A percentile compares a stretch with the other conserved stretches of the same genome.
phyloP scores from a whole-genome alignment of 2,329 filamentous ascomycete genomes.

The Amylocarpus encephaloides region DNA sequence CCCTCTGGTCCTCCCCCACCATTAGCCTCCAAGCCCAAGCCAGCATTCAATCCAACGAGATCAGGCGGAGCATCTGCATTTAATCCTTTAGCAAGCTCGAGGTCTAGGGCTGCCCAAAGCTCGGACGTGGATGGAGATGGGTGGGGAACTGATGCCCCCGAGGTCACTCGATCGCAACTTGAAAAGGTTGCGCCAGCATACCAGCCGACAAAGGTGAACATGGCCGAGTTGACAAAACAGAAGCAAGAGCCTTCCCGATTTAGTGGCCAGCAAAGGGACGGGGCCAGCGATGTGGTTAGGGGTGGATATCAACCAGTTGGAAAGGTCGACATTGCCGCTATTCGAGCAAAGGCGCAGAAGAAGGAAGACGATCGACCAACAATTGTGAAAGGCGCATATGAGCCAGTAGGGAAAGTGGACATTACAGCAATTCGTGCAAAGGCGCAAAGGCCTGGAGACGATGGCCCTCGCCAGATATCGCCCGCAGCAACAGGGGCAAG shows the following conservation, averaged over 20 bases:
- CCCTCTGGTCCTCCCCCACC: slow-evolving; percentile 42
- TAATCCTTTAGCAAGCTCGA: slow-evolving; percentile 62
- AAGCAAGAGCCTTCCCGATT: slow-evolving; percentile 59
- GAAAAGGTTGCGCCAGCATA: slow-evolving; percentile 92
- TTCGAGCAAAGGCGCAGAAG: slow-evolving; percentile 68
- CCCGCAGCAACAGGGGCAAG: slow-evolving; percentile 37
- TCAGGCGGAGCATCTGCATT: slow-evolving; percentile 42
- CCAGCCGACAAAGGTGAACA: slow-evolving; percentile 91
- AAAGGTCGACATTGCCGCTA: slow-evolving; percentile 93
- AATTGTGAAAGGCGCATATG: slow-evolving; percentile 85
- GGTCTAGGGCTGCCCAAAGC: slow-evolving; percentile 50
- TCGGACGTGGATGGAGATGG: slow-evolving; percentile 72
- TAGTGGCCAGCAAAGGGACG: slow-evolving; percentile 39
- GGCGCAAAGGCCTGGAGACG: slow-evolving; percentile 57
- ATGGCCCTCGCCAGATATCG: slow-evolving; percentile 34
- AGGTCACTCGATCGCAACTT: slow-evolving; percentile 74
- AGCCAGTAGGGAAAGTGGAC: slow-evolving; percentile 93
- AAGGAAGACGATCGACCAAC: slow-evolving; percentile 72
- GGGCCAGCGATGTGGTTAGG: slow-evolving; percentile 62
- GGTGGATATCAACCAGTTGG: slow-evolving; percentile 91
- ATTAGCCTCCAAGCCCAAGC: slow-evolving; percentile 85
- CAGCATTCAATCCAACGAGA: slow-evolving; percentile 76
- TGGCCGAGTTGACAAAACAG: slow-evolving; percentile 74
- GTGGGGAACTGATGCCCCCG: slow-evolving; percentile 93
- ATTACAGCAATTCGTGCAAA: slow-evolving; percentile 88